Conservation (phyloP, 2,329 filamentous ascomycete genomes). For the Gremmenia infestans region DNA sequence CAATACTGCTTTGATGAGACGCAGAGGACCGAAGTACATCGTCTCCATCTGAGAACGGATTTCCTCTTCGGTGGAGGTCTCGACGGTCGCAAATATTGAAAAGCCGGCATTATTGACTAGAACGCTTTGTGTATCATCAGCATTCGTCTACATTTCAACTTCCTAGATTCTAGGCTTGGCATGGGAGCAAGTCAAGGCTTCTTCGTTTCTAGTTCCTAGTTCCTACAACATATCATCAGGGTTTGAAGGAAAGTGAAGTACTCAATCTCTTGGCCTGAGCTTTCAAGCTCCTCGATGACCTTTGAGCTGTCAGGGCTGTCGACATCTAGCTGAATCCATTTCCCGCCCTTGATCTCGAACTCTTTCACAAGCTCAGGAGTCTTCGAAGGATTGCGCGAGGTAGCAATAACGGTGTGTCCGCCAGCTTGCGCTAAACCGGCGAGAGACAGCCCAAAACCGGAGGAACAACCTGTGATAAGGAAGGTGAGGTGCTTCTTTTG, state of each 20-base stretch:
- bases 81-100: background rate
- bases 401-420: constrained; percentile 13
- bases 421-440: background rate
- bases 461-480: too few relatives aligned
- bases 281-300: constrained; percentile 1
- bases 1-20: too few relatives aligned
- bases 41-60: background rate
- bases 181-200: too few relatives aligned
- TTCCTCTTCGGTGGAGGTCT: background rate
- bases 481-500: too few relatives aligned
- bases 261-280: constrained; percentile 10
- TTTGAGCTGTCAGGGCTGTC: background rate
- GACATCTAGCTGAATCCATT: constrained; percentile 21
- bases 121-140: background rate
- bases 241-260: too few relatives aligned
- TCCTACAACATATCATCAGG: too few relatives aligned
- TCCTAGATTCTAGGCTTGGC: too few relatives aligned
- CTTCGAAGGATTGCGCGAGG: constrained; percentile 25
- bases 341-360: constrained; percentile 18
- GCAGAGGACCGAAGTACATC: too few relatives aligned
- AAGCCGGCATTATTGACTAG: constrained; percentile 17
- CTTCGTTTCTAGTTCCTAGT: too few relatives aligned
- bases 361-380: constrained; percentile 21
- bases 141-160: too few relatives aligned
- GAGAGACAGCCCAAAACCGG: constrained; percentile 1